phyloP scores from a whole-genome alignment of 495 filamentous ascomycete species.

The Hypoxylon fragiforme region DNA sequence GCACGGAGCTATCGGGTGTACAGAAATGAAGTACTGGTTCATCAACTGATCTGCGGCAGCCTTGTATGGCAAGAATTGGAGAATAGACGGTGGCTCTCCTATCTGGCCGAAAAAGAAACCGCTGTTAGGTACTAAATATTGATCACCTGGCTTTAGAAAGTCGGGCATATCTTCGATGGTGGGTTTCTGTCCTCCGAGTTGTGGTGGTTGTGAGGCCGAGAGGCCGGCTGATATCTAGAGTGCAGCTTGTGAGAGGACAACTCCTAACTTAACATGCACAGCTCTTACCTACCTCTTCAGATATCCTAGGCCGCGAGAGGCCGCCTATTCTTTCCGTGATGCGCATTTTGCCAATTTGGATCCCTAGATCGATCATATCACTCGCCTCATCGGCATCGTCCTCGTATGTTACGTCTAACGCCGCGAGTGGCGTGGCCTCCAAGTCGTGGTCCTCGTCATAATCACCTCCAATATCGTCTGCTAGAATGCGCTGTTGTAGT shows the following conservation, averaged over 20 bases:
- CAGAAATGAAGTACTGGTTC: slow-evolving; percentile 64
- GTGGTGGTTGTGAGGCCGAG: slow-evolving; percentile 12
- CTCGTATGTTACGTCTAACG: slow-evolving; percentile 65
- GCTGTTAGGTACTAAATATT: slow-evolving; percentile 62
- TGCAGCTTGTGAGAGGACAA: slow-evolving; percentile 4
- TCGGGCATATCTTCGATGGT: slow-evolving; percentile 41
- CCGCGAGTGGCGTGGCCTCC: slow-evolving; percentile 58
- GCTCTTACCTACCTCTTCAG: slow-evolving; percentile 66
- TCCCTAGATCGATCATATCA: slow-evolving; percentile 69
- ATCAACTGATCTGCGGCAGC: slow-evolving; percentile 59
- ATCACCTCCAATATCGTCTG: slow-evolving; percentile 51
- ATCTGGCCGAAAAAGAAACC: slow-evolving; percentile 67
- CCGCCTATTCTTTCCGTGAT: slow-evolving; percentile 73
- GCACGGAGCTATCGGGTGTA: slow-evolving; percentile 66
- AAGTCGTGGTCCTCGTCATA: slow-evolving; percentile 53
- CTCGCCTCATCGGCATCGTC: slow-evolving; percentile 62
- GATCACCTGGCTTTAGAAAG: slow-evolving; percentile 54
- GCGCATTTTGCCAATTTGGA: slow-evolving; percentile 69
- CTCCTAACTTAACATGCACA: not conserved
- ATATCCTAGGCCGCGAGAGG: slow-evolving; percentile 60
- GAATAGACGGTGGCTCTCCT: slow-evolving; percentile 49
- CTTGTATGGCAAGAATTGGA: slow-evolving; percentile 59
- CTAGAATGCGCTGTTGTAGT: slow-evolving; percentile 43
- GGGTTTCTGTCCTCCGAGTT: slow-evolving; percentile 16
- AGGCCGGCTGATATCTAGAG: slow-evolving; percentile 39